phyloP scores from a whole-genome alignment of 345 rosid genomes.

The Streptanthus diversifolius region DNA sequence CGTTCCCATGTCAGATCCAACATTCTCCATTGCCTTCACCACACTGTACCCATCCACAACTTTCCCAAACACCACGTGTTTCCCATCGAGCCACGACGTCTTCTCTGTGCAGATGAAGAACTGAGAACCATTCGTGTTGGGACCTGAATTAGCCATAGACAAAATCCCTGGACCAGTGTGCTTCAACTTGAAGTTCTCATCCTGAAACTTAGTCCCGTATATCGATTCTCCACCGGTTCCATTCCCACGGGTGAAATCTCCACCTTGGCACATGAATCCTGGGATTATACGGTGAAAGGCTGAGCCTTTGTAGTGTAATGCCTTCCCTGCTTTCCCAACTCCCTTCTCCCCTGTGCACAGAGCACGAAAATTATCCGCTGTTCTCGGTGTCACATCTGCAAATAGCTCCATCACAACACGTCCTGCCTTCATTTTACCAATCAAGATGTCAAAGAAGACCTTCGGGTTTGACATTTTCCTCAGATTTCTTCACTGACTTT shows the following conservation, averaged over 20 bases:
- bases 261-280: slow-evolving; percentile 87
- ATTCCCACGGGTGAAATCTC: slow-evolving; percentile 80
- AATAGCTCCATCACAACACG: slow-evolving; percentile 78
- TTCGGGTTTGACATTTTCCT: slow-evolving; percentile 59
- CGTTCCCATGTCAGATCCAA: slow-evolving; percentile 50
- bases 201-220: slow-evolving; percentile 60
- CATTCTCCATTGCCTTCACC: slow-evolving; percentile 69
- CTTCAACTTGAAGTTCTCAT: slow-evolving; percentile 78
- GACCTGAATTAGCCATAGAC: slow-evolving; percentile 83
- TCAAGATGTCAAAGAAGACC: slow-evolving; percentile 69
- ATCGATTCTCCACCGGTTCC: slow-evolving; percentile 92
- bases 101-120: slow-evolving; percentile 81
- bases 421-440: slow-evolving; percentile 64
- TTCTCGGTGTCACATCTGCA: slow-evolving; percentile 63
- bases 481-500: neutral
- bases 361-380: slow-evolving; percentile 75
- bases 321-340: slow-evolving; percentile 55
- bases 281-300: slow-evolving; percentile 87
- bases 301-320: slow-evolving; percentile 72
- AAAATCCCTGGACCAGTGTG: slow-evolving; percentile 68
- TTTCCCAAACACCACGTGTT: slow-evolving; percentile 86
- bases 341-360: slow-evolving; percentile 86
- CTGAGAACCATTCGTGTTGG: slow-evolving; percentile 77
- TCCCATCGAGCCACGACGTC: slow-evolving; percentile 82
- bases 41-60: slow-evolving; percentile 71